Conservation (phyloP, 331 rosid species). For the Quercus lobata region DNA sequence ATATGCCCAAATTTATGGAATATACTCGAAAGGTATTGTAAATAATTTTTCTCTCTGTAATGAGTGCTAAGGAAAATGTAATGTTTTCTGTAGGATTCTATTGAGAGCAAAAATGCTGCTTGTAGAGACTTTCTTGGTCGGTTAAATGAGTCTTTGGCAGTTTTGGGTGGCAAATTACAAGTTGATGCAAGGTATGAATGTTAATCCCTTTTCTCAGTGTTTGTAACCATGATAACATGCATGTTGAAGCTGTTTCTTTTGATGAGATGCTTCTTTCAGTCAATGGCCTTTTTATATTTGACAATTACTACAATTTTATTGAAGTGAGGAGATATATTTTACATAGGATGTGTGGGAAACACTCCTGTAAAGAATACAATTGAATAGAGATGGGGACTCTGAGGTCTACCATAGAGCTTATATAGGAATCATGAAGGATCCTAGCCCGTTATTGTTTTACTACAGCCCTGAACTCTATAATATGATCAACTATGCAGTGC, state of each 20-base stretch:
- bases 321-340: too few relatives aligned
- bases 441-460: neutral
- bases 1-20: neutral
- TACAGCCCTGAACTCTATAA: neutral
- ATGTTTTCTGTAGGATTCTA: slow-evolving; percentile 67
- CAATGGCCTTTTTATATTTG: neutral
- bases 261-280: neutral
- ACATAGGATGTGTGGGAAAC: too few relatives aligned
- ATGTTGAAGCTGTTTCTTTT: neutral
- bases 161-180: slow-evolving; percentile 79
- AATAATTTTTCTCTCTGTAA: neutral
- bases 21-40: neutral
- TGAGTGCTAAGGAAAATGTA: slow-evolving; percentile 8
- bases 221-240: neutral
- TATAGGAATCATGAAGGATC: too few relatives aligned
- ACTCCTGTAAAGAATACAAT: too few relatives aligned
- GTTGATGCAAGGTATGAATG: slow-evolving; percentile 68
- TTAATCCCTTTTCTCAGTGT: neutral
- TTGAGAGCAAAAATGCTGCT: slow-evolving; percentile 66
- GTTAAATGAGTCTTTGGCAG: slow-evolving; percentile 73
- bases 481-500: too few relatives aligned
- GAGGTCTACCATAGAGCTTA: too few relatives aligned
- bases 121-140: slow-evolving; percentile 61
- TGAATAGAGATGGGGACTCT: too few relatives aligned
- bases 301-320: too few relatives aligned